phyloP scores from a whole-genome alignment of 805 yeast species.

The Danielia reshetovae region DNA sequence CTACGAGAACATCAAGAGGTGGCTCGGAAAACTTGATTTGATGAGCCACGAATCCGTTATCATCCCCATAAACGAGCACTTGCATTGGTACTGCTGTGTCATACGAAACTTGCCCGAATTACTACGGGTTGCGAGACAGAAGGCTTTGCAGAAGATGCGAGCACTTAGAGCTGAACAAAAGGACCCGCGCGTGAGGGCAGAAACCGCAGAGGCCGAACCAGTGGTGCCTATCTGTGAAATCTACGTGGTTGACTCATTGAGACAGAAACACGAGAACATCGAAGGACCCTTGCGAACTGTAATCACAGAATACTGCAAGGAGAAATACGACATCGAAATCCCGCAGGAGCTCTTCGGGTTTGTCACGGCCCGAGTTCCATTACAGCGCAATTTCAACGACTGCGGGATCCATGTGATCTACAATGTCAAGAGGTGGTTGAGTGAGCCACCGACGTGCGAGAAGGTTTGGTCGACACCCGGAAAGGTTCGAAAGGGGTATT shows the following conservation, averaged over 20 bases:
- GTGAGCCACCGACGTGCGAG: slow-evolving; percentile 45
- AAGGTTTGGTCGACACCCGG: slow-evolving; percentile 41
- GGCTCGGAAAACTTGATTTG: slow-evolving; percentile 70
- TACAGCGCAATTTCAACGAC: slow-evolving; percentile 84
- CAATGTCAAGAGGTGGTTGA: slow-evolving; percentile 58
- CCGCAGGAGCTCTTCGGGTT: slow-evolving; percentile 45
- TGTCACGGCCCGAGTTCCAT: slow-evolving; percentile 60
- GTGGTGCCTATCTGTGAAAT: slow-evolving; percentile 31
- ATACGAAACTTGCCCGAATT: slow-evolving; percentile 50
- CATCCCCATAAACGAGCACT: slow-evolving; percentile 74
- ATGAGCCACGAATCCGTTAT: slow-evolving; percentile 56
- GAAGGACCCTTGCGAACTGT: slow-evolving; percentile 53
- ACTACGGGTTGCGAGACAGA: slow-evolving; percentile 4
- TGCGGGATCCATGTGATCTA: slow-evolving; percentile 92
- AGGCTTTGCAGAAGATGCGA: background rate
- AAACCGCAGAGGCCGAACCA: background rate
- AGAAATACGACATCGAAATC: slow-evolving; percentile 49
- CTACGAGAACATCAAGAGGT: slow-evolving; percentile 64
- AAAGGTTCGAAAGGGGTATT: slow-evolving; percentile 1
- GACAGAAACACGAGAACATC: slow-evolving; percentile 52
- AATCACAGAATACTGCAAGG: slow-evolving; percentile 65
- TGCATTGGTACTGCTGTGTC: slow-evolving; percentile 87
- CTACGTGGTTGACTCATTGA: slow-evolving; percentile 72
- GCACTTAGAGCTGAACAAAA: slow-evolving; percentile 1
- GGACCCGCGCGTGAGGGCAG: background rate